Percentiles rank a stretch among this genome's conserved stretches.
phyloP scores from a whole-genome alignment of 768 basidiomycete genomes.

The Mycena galericulata region DNA sequence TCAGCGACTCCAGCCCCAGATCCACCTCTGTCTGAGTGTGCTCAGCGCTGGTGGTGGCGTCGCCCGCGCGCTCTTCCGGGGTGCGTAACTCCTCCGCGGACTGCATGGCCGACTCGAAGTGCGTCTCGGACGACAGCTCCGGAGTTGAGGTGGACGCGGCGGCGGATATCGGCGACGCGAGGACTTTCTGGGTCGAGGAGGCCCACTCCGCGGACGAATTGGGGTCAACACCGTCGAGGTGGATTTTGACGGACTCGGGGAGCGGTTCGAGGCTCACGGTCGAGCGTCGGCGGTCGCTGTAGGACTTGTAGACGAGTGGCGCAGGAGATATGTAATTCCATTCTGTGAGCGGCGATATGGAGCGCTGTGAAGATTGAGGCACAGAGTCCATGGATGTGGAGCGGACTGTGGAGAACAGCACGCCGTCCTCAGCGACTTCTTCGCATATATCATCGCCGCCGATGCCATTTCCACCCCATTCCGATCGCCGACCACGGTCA shows the following conservation, averaged over 20 bases:
- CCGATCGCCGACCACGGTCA: conserved; percentile 54
- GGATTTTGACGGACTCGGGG: conserved; percentile 40
- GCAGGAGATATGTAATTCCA: conserved; percentile 52
- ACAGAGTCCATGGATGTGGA: conserved; percentile 56
- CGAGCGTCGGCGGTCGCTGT: conserved; percentile 5
- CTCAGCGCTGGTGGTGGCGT: too few species aligned
- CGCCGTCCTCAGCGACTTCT: conserved; percentile 53
- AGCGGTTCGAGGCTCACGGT: conserved; percentile 27
- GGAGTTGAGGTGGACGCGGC: conserved; percentile 26
- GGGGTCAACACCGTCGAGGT: conserved; percentile 47
- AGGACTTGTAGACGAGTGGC: conserved; percentile 25
- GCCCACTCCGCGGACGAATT: conserved; percentile 56
- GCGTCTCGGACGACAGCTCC: conserved; percentile 24
- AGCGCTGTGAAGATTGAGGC: conserved; percentile 43
- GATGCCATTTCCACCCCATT: conserved; percentile 59
- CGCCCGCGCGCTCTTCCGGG: conserved; percentile 38
- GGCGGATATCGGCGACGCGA: conserved; percentile 29
- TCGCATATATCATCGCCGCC: too few species aligned
- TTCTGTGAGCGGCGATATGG: conserved; percentile 49
- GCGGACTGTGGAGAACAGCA: conserved; percentile 53
- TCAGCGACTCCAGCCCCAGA: conserved; percentile 45
- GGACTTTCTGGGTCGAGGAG: conserved; percentile 46
- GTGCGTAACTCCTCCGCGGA: conserved; percentile 26
- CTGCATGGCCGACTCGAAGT: conserved; percentile 21
- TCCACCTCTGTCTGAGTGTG: conserved; percentile 52